Percentiles rank a stretch among this genome's conserved stretches.
Conservation (phyloP, 2,329 filamentous ascomycete species). For the Amylocarpus encephaloides region DNA sequence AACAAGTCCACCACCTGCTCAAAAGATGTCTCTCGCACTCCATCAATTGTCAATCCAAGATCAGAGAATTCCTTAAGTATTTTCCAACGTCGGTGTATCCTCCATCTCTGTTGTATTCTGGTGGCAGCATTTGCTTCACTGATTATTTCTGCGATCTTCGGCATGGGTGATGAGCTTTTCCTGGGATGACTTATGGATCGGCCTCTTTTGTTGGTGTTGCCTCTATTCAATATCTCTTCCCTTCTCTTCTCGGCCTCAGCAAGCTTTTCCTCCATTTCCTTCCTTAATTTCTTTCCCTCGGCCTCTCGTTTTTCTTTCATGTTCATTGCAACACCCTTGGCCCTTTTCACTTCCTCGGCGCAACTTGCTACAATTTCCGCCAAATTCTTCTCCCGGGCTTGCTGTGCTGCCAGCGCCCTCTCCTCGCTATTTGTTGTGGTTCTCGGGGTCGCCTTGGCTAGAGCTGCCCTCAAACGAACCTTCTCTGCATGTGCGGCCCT, state of each 20-base stretch:
- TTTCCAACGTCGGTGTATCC: slow-evolving; percentile 48
- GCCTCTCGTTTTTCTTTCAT: slow-evolving; percentile 46
- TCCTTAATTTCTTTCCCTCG: slow-evolving; percentile 60
- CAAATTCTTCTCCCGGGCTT: slow-evolving; percentile 72
- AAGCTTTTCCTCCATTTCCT: slow-evolving; percentile 74
- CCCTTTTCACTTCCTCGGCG: slow-evolving; percentile 67
- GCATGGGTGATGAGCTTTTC: slow-evolving; percentile 44
- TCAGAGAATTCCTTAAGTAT: slow-evolving; percentile 59
- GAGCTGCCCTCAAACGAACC: slow-evolving; percentile 67
- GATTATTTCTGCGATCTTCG: slow-evolving; percentile 42
- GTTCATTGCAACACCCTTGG: slow-evolving; percentile 10
- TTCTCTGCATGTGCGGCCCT: slow-evolving; percentile 78
- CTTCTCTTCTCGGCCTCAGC: slow-evolving; percentile 70
- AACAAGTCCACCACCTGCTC: slow-evolving; percentile 67
- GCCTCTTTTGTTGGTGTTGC: slow-evolving; percentile 42
- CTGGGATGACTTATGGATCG: slow-evolving; percentile 48
- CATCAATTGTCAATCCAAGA: slow-evolving; percentile 63
- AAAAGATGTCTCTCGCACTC: slow-evolving; percentile 63
- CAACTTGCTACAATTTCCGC: slow-evolving; percentile 76
- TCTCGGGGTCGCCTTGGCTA: slow-evolving; percentile 62
- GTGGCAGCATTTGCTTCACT: slow-evolving; percentile 56
- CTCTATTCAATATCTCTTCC: slow-evolving; percentile 53
- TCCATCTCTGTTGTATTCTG: slow-evolving; percentile 67
- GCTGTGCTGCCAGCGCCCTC: slow-evolving; percentile 67
- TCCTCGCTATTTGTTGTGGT: slow-evolving; percentile 66